Base-by-base conservation (phyloP, 257 asterid species). In the Ocimum tenuiflorum region DNA sequence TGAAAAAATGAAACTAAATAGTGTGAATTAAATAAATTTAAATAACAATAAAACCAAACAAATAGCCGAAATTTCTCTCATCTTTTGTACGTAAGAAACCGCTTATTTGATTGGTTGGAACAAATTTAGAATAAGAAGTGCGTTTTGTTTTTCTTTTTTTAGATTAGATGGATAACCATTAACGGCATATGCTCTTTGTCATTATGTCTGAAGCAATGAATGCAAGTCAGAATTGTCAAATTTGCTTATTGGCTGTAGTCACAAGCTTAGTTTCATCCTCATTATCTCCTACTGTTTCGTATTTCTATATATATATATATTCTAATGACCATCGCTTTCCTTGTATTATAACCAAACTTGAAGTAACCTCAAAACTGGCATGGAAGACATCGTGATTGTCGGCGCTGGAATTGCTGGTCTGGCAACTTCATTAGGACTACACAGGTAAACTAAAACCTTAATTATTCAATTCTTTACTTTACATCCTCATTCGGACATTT, bases 391-490 rank as follows among this genome's bases (percentile, higher is more conserved):
- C 55, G 81, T 78, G 43, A 78, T 78, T 51, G 63, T 75, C 23
- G 86, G 86, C 42, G 83, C 76, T 66, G 86, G 86, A 46, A 72
- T 81, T 60, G 79, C 79, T 57, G 86, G 86, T 18, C 78, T 81
- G 0, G 80, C 83, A 1, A 78, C 86, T 12, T 59, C 83, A 58
- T 14, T 78, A 49, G 83, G 79, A 27, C 83, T 81, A 35, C 86
- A 81, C 79, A 81, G 83, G 86, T 36, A 36, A n/a, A n/a, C n/a
- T n/a, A n/a, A 4, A 5, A 0, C 1, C 36, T 31, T 5, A 5
- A 31, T 31, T 4, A 24, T n/a, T n/a, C n/a, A n/a, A n/a, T n/a
- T n/a, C n/a, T n/a, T n/a, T 1, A 24, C 4, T 24, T 24, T 24
- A 1, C 31, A 0, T 33, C 9, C 12, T 8, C 42, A 54, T 64